phyloP scores from a whole-genome alignment of 306 rosid genomes.

The Trifolium dubium region DNA sequence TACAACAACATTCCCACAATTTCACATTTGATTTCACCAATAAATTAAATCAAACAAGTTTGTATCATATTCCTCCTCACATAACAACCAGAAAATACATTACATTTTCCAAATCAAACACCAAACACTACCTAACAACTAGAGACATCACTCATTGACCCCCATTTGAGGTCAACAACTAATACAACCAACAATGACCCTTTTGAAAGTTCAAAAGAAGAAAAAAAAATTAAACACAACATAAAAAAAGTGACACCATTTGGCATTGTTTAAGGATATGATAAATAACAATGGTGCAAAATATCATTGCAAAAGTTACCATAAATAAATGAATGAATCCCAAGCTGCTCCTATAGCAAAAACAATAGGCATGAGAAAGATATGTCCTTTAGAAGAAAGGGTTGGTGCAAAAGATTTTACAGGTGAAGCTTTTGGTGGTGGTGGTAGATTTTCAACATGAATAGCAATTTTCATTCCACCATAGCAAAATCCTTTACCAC shows the following conservation, averaged over 20 bases:
- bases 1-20: slow-evolving; percentile 32
- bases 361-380: slow-evolving; percentile 58
- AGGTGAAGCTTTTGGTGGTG: slow-evolving; percentile 67
- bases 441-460: slow-evolving; percentile 71
- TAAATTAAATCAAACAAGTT: slow-evolving; percentile 48
- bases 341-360: slow-evolving; percentile 66
- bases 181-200: slow-evolving; percentile 37
- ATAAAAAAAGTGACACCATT: slow-evolving; percentile 32
- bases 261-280: slow-evolving; percentile 16
- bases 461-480: slow-evolving; percentile 87
- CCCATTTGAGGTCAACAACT: slow-evolving; percentile 45
- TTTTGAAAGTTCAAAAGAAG: neutral
- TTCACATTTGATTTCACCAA: slow-evolving; percentile 51
- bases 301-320: slow-evolving; percentile 35
- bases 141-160: slow-evolving; percentile 32
- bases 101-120: slow-evolving; percentile 41
- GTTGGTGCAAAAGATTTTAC: slow-evolving; percentile 38
- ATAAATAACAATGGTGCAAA: neutral
- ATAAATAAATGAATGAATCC: slow-evolving; percentile 61
- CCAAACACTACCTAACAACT: slow-evolving; percentile 40
- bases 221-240: slow-evolving; percentile 17
- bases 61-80: slow-evolving; percentile 27
- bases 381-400: slow-evolving; percentile 40
- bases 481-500: slow-evolving; percentile 87
- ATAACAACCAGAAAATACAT: slow-evolving; percentile 13